Evolutionary conservation across 768 basidiomycete genomes (phyloP).

Genomic region (Rubroboletus satanas): DNA sequence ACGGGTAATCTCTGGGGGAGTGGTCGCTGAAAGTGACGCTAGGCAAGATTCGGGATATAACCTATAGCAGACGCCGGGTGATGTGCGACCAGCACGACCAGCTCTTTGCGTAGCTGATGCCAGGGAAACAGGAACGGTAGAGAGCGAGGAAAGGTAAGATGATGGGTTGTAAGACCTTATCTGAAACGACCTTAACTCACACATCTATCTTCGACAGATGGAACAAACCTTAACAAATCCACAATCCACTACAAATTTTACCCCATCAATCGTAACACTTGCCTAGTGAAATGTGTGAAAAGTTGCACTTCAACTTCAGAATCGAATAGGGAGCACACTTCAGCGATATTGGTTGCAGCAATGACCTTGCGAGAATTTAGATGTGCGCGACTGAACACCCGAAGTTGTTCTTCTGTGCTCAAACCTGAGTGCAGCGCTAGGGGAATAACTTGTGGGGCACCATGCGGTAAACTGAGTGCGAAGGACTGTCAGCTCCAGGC

Average conservation of each 20-base stretch:
- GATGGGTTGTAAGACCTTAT: conserved; percentile 88
- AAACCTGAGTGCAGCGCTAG: conserved; percentile 88
- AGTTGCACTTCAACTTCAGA: background rate
- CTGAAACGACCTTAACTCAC: conserved; percentile 36
- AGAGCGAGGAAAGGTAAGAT: conserved; percentile 78
- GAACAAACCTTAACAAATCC: conserved; percentile 87
- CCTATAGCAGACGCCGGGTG: conserved; percentile 88
- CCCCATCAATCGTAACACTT: conserved; percentile 94
- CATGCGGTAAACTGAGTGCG: conserved; percentile 45
- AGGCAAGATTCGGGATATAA: conserved; percentile 72
- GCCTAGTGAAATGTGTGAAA: conserved; percentile 47
- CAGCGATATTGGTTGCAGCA: conserved; percentile 93
- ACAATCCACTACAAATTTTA: conserved; percentile 89
- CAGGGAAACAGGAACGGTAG: conserved; percentile 76
- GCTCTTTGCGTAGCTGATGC: conserved; percentile 92
- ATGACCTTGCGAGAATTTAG: conserved; percentile 83
- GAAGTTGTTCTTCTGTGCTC: conserved; percentile 81
- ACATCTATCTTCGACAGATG: background rate
- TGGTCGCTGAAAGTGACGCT: conserved; percentile 58
- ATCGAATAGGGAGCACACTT: conserved; percentile 43
- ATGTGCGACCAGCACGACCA: conserved; percentile 92
- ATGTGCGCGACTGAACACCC: conserved; percentile 77
- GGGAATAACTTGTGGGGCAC: conserved; percentile 54
- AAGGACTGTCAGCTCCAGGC: background rate
- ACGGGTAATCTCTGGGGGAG: conserved; percentile 86